Evolutionary conservation across 345 rosid genomes (phyloP).

Genomic region (Citropsis articulata): DNA sequence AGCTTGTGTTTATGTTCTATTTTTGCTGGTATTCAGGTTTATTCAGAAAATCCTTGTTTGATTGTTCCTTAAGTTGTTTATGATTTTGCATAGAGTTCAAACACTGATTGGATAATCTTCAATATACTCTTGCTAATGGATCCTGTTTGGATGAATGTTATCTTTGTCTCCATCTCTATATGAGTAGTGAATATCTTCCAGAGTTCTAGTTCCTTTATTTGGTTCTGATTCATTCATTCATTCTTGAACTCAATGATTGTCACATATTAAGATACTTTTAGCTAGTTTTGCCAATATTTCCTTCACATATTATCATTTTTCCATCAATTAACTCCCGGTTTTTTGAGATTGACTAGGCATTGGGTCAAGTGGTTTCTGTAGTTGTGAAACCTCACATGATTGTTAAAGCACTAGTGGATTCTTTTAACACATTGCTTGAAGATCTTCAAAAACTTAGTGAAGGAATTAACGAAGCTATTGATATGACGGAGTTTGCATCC

Average conservation of each 20-base stretch:
- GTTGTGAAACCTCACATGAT: conserved; percentile 43
- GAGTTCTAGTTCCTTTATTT: background rate
- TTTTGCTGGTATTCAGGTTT: background rate
- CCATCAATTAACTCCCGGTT: conserved; percentile 17
- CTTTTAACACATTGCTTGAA: conserved; percentile 60
- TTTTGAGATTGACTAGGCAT: conserved; percentile 47
- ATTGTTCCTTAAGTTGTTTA: background rate
- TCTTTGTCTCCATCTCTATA: background rate
- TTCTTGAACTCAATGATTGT: background rate
- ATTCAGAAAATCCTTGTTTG: background rate
- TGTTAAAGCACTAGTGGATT: conserved; percentile 65
- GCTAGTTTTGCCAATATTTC: conserved; percentile 5
- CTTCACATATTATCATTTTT: background rate
- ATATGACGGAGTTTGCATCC: conserved; percentile 53
- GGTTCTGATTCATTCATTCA: background rate
- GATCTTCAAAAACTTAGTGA: conserved; percentile 67
- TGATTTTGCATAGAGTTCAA: background rate
- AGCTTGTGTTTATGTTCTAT: background rate
- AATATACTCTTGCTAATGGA: background rate
- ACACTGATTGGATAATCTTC: background rate
- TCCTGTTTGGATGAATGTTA: background rate
- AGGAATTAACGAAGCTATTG: conserved; percentile 45
- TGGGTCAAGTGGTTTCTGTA: conserved; percentile 39
- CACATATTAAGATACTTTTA: background rate
- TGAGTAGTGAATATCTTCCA: background rate